Base-by-base conservation (phyloP, 345 rosid species). In the Salix koriyanagi region DNA sequence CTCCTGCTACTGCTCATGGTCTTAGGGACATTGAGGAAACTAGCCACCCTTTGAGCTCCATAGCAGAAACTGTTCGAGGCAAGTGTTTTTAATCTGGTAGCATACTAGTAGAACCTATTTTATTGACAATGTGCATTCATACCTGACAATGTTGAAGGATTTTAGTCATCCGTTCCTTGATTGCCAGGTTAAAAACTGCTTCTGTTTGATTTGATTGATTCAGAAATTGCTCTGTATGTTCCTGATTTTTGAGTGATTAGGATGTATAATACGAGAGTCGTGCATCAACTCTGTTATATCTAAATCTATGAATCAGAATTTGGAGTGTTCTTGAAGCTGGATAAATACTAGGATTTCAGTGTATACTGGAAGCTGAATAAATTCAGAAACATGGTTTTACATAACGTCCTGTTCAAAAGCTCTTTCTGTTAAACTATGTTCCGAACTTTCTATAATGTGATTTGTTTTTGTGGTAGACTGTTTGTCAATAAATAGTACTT, bases 21-120 rank as follows among this genome's bases (percentile, higher is more conserved):
- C 65, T 21, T 9, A 72, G n/a, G 70, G 80, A 75, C 62, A 72
- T 50, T 18, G 76, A 76, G 26, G 79, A 79, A 39, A 61, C 19
- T 36, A 52, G 60, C 52, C 75, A 79, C 61, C 82, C 78, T 44
- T 37, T 50, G 68, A 65, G 71, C 67, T 60, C 67, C 48, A 11
- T 7, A 2, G 50, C 48, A 13, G 76, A 67, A 52, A 42, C 73
- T 37, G 25, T 25, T 13, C 76, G 32, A 76, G 86, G 88, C 81
- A 48, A 69, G 81, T 41, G 30, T 65, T 80, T 34, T 46, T 48
- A 37, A 37, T 46, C 19, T 64, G 44, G 41, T 44, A 52, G 5
- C 9, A 21, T 28, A 34, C 7, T 6, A 21, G 30, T 14, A 21
- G 32, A 44, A 62, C 42, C 62, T n/a, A 21, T 32, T 69, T 77